A percentile compares a stretch with the other conserved stretches of the same genome.
Conservation (phyloP, 768 basidiomycete species). For the Phaeotremella skinneri region DNA sequence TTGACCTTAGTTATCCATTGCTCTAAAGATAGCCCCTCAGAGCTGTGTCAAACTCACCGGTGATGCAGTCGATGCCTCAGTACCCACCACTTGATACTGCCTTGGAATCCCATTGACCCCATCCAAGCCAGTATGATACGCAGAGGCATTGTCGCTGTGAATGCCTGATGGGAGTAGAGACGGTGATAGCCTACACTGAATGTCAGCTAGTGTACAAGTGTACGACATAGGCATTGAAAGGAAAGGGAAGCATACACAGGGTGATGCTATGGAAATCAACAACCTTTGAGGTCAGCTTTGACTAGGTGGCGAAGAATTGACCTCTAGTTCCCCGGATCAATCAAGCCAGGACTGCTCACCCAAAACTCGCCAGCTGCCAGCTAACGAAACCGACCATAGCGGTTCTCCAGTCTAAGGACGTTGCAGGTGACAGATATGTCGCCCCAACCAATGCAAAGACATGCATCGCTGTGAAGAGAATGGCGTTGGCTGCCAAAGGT, state of each 20-base stretch:
- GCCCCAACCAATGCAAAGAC: constrained; percentile 60
- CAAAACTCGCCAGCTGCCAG: constrained; percentile 72
- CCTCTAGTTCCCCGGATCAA: background rate
- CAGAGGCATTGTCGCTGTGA: constrained; percentile 61
- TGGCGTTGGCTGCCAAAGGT: constrained; percentile 52
- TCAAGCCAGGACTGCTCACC: constrained; percentile 49
- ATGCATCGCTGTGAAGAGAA: constrained; percentile 63
- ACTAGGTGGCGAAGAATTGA: too few species aligned
- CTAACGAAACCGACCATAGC: constrained; percentile 59
- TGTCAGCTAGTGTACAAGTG: constrained; percentile 2
- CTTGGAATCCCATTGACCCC: constrained; percentile 73
- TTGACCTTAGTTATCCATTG: too few species aligned
- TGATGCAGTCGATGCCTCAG: constrained; percentile 74
- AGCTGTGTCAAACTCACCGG: constrained; percentile 46
- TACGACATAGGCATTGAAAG: background rate
- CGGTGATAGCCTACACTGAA: constrained; percentile 69
- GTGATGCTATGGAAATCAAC: constrained; percentile 58
- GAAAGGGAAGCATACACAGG: constrained; percentile 18
- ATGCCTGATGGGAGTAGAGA: constrained; percentile 72
- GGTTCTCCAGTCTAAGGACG: constrained; percentile 55
- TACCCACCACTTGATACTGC: constrained; percentile 70
- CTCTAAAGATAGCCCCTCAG: background rate
- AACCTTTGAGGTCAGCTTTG: background rate
- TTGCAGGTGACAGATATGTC: constrained; percentile 57
- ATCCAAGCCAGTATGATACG: constrained; percentile 63